Evolutionary conservation across 2,329 filamentous ascomycete genomes (phyloP).

Genomic region (Aureobasidium sp.): DNA sequence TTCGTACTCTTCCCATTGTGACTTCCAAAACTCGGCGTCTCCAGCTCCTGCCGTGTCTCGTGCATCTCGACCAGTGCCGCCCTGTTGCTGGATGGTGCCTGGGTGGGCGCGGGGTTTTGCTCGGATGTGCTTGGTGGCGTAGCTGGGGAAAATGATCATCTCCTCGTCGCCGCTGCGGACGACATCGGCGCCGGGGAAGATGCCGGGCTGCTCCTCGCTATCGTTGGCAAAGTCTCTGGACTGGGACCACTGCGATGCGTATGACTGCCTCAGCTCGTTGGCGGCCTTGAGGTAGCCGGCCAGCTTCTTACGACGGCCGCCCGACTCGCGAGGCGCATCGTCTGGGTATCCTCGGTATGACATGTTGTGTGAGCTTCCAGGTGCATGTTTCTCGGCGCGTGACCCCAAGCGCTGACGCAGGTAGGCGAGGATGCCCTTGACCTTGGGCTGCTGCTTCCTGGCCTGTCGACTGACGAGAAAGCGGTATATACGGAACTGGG

Average conservation of each 20-base stretch:
- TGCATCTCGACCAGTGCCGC: constrained; percentile 34
- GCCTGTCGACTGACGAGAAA: constrained; percentile 59
- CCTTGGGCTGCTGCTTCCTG: constrained; percentile 23
- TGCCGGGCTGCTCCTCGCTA: constrained; percentile 54
- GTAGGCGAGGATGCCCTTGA: constrained; percentile 27
- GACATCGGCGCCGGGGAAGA: constrained; percentile 80
- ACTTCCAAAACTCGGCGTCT: constrained; percentile 66
- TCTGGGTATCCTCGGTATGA: constrained; percentile 28
- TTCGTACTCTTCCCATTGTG: constrained; percentile 71
- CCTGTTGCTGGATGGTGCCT: constrained; percentile 30
- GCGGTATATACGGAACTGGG: constrained; percentile 70
- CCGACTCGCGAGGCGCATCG: constrained; percentile 46
- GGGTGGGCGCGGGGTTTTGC: constrained; percentile 30
- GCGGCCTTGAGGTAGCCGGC: constrained; percentile 64
- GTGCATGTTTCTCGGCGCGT: constrained; percentile 26
- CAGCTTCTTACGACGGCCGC: constrained; percentile 68
- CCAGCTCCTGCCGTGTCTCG: constrained; percentile 40
- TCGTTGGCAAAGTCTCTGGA: constrained; percentile 21
- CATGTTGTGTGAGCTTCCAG: constrained; percentile 18
- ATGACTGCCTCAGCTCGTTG: constrained; percentile 62
- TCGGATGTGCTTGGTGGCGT: constrained; percentile 65
- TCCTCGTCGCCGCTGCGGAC: constrained; percentile 74
- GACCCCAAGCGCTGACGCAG: constrained; percentile 26
- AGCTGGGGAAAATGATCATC: constrained; percentile 92
- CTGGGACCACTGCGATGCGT: constrained; percentile 45